A percentile compares a stretch with the other conserved stretches of the same genome.
phyloP scores from a whole-genome alignment of 345 rosid species.

The Lenwebbia sp. region DNA sequence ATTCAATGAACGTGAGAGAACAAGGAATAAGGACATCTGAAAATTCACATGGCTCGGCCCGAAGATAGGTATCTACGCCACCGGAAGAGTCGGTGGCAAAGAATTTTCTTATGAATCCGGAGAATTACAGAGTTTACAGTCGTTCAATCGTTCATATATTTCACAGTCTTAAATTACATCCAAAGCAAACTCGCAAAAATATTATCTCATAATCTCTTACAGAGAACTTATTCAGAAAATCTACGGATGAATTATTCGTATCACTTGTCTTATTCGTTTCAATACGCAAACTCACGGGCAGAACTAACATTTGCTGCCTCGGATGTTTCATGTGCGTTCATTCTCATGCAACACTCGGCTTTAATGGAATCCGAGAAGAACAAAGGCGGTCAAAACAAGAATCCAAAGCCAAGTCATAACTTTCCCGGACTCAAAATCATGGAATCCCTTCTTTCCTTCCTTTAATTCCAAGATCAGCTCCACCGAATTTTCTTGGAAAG shows the following conservation, averaged over 20 bases:
- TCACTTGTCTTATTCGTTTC: not conserved
- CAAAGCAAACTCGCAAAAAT: not conserved
- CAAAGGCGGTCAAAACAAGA: too few relatives aligned
- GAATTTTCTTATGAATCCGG: accelerated
- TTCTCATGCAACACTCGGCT: not conserved
- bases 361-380: too few relatives aligned
- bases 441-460: not conserved
- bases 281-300: not conserved
- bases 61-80: not conserved
- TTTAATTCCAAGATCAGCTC: not conserved
- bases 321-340: not conserved
- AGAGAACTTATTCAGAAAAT: not conserved
- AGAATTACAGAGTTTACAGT: not conserved
- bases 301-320: not conserved
- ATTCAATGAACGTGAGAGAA: too few relatives aligned
- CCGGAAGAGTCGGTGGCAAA: accelerated
- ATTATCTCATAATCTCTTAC: not conserved
- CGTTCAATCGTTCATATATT: not conserved
- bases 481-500: not conserved
- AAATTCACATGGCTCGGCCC: not conserved
- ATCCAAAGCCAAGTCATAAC: too few relatives aligned
- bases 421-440: not conserved
- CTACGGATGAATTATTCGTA: not conserved
- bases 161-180: not conserved
- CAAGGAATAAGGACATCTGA: not conserved